phyloP scores from a whole-genome alignment of 371 early-diverging fungal species.

The Mucor plumbeus region DNA sequence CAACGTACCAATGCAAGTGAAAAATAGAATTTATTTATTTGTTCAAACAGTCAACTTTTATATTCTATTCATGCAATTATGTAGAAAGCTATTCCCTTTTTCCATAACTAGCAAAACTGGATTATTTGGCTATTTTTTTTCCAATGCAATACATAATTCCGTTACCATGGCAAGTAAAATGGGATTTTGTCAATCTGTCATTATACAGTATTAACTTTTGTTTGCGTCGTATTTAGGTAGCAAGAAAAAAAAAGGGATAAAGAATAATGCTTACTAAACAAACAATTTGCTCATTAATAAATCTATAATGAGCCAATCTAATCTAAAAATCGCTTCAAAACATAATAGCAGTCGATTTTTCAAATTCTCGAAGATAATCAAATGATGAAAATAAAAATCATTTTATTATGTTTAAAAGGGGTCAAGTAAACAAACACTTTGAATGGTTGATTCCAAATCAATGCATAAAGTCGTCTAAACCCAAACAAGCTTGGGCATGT shows the following conservation, averaged over 20 bases:
- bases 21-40: slow-evolving; percentile 3
- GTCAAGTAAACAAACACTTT: slow-evolving; percentile 1
- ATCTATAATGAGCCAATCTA: neutral
- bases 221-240: neutral
- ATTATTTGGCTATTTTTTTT: neutral
- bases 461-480: slow-evolving; percentile 7
- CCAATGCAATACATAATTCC: neutral
- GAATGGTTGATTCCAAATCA: neutral
- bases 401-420: neutral
- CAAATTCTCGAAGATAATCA: neutral
- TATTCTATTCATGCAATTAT: slow-evolving; percentile 8
- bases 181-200: neutral
- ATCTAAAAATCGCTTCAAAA: neutral
- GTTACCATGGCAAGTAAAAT: neutral
- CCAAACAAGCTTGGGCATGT: slow-evolving; percentile 1
- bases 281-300: neutral
- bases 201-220: neutral
- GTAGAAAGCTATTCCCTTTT: neutral
- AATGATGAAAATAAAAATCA: neutral
- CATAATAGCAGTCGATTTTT: neutral
- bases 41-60: slow-evolving; percentile 1
- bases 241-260: neutral
- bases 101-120: neutral
- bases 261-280: neutral
- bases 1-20: neutral